These are phyloP conservation scores for Cercospora canescens DNA, from an alignment of 2,329 filamentous ascomycete genomes.

Conservation along the genomic window DNA sequence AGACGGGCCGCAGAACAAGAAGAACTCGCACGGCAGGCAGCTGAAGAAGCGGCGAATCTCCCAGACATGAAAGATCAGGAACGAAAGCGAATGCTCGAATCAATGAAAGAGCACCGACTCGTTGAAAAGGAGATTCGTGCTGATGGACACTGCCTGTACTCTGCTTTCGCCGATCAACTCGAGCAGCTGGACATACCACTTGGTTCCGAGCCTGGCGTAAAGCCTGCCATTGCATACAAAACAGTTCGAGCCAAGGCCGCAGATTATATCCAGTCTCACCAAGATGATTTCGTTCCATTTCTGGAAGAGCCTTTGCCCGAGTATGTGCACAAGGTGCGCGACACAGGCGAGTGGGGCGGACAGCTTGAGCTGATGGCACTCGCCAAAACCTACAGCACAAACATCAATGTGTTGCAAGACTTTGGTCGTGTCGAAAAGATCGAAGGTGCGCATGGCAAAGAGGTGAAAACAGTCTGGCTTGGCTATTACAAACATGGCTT, in stretches of 20 bases:
- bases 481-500: conserved; percentile 95
- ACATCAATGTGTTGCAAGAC: conserved; percentile 80
- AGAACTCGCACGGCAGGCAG: conserved; percentile 65
- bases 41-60: conserved; percentile 71
- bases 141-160: conserved; percentile 94
- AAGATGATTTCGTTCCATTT: conserved; percentile 82
- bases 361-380: conserved; percentile 87
- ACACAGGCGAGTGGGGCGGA: conserved; percentile 95
- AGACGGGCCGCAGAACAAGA: conserved; percentile 84
- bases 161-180: conserved; percentile 85
- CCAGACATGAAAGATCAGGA: conserved; percentile 73
- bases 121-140: conserved; percentile 78
- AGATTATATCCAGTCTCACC: conserved; percentile 70
- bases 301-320: conserved; percentile 74
- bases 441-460: conserved; percentile 38
- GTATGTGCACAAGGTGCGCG: conserved; percentile 74
- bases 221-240: conserved; percentile 54
- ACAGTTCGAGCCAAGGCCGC: conserved; percentile 70
- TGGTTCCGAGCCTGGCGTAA: conserved; percentile 16
- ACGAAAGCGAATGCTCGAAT: conserved; percentile 66
- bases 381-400: conserved; percentile 74
- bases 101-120: conserved; percentile 65
- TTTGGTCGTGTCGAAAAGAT: conserved; percentile 80
- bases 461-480: conserved; percentile 70
- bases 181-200: conserved; percentile 48